Evolutionary conservation across 371 early-diverging fungal genomes (phyloP).

Genomic region (Mortierella polycephala): DNA sequence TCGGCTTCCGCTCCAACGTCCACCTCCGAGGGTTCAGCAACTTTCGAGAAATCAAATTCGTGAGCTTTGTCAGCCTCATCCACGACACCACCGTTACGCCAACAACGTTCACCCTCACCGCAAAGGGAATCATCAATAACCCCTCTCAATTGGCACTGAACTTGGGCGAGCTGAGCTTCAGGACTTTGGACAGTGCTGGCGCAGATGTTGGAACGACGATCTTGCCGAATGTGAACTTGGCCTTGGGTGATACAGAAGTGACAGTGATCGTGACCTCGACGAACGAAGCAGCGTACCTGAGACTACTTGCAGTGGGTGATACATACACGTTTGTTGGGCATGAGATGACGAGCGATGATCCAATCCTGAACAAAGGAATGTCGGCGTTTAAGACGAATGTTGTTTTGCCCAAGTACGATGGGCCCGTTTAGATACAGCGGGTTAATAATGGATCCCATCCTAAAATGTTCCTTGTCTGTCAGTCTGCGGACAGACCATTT

Average conservation of each 20-base stretch:
- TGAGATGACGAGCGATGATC: background rate
- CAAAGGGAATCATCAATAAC: conserved; percentile 13
- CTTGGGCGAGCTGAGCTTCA: conserved; percentile 12
- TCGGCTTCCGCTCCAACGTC: conserved; percentile 5
- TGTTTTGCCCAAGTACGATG: background rate
- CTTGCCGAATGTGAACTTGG: conserved; percentile 2
- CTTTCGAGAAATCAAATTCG: background rate
- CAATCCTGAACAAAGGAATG: conserved; percentile 10
- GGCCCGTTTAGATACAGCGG: background rate
- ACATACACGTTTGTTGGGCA: background rate
- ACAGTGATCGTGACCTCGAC: background rate
- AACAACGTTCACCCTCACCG: background rate
- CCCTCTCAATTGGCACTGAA: conserved; percentile 11
- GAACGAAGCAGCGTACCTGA: background rate
- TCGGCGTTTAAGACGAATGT: background rate
- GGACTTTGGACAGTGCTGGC: background rate
- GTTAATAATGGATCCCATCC: background rate
- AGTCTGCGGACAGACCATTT: no score
- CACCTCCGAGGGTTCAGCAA: conserved; percentile 4
- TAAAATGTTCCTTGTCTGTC: background rate
- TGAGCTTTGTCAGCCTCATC: background rate
- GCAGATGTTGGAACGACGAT: background rate
- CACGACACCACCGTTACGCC: background rate
- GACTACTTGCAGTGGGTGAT: background rate
- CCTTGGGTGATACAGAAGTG: conserved; percentile 6